phyloP scores from a whole-genome alignment of 164 flowering plant species.

The Liriodendron chinense region DNA sequence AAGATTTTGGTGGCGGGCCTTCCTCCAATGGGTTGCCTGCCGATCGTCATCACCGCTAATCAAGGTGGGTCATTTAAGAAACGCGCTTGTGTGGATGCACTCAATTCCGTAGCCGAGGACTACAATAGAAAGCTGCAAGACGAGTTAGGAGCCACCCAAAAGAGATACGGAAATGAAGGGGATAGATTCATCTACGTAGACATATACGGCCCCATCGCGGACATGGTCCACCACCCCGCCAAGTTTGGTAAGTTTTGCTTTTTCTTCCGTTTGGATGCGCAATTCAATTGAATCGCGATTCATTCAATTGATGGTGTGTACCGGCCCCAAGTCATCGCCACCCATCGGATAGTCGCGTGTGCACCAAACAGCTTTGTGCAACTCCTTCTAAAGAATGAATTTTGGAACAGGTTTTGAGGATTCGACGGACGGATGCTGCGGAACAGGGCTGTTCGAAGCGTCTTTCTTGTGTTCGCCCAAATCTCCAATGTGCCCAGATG shows the following conservation, averaged over 20 bases:
- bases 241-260: conserved; percentile 39
- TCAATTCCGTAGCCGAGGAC: conserved; percentile 25
- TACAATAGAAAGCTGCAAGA: conserved; percentile 45
- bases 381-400: too few relatives aligned
- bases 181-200: conserved; percentile 28
- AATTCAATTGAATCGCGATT: too few relatives aligned
- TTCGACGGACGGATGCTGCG: conserved; percentile 56
- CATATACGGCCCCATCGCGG: conserved; percentile 23
- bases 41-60: conserved; percentile 42
- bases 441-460: conserved; percentile 52
- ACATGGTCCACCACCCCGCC: conserved; percentile 28
- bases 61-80: conserved; percentile 13
- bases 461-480: conserved; percentile 40
- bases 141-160: conserved; percentile 26
- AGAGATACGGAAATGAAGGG: conserved; percentile 7
- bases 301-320: too few relatives aligned
- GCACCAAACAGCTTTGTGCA: too few relatives aligned
- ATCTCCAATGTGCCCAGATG: conserved; percentile 39
- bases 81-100: conserved; percentile 24
- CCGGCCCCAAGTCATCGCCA: too few relatives aligned
- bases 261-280: not conserved
- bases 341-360: too few relatives aligned
- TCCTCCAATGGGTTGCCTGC: conserved; percentile 78
- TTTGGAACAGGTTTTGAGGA: conserved; percentile 45
- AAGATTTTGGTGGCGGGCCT: conserved; percentile 41